A percentile compares a stretch with the other conserved stretches of the same genome.
Evolutionary conservation across 805 yeast species (phyloP).

Genomic region (Nakazawaea populi): DNA sequence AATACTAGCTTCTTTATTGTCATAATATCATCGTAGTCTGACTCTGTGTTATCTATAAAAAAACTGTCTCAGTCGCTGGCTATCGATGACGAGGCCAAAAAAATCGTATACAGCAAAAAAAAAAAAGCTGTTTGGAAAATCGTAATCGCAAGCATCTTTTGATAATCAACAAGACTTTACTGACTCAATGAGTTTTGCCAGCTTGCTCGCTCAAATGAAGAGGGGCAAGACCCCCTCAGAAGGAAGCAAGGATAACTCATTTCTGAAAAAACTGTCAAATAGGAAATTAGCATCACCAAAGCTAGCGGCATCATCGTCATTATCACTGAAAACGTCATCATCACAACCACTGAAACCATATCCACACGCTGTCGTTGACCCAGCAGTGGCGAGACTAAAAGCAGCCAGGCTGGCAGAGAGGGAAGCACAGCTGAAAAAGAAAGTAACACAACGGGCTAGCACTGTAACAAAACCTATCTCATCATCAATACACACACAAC

Average conservation of each 20-base stretch:
- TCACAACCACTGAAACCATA: slow-evolving; percentile 15
- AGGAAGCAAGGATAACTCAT: no score
- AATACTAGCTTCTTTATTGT: no score
- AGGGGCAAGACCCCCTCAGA: background rate
- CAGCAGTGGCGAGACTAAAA: slow-evolving; percentile 65
- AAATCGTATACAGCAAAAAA: no score
- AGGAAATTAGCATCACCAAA: background rate
- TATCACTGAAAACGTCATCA: background rate
- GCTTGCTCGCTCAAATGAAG: slow-evolving; percentile 24
- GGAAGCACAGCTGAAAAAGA: slow-evolving; percentile 31
- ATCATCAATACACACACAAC: background rate
- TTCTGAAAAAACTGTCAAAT: background rate
- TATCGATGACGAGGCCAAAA: no score
- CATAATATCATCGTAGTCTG: no score
- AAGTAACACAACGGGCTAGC: slow-evolving; percentile 11
- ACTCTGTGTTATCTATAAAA: no score
- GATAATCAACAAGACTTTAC: no score
- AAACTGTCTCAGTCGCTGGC: no score
- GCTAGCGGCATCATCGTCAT: background rate
- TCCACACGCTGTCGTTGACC: slow-evolving; percentile 35
- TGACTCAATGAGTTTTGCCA: slow-evolving; percentile 16
- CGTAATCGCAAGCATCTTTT: no score
- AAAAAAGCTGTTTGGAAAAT: no score
- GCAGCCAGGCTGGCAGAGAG: slow-evolving; percentile 58
- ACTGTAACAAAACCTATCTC: slow-evolving; percentile 8